phyloP scores from a whole-genome alignment of 1,139 yeast species.

The Debaryomycetaceae sp. region DNA sequence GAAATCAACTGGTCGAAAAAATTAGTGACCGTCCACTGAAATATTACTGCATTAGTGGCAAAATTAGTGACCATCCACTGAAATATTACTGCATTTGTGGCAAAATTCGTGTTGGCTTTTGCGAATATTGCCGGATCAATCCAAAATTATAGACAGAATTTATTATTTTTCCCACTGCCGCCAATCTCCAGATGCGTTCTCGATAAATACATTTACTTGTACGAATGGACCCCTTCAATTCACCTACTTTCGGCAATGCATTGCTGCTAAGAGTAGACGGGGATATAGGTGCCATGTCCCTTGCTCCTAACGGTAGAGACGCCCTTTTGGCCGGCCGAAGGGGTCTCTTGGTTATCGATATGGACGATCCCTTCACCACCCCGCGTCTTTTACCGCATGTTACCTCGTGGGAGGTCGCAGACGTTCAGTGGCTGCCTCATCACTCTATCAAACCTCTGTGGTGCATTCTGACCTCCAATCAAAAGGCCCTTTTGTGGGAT shows the following conservation, averaged over 20 bases:
- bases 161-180: no score
- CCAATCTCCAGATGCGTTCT: no score
- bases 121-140: no score
- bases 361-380: constrained; percentile 90
- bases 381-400: constrained; percentile 89
- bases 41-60: no score
- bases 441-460: constrained; percentile 73
- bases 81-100: no score
- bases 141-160: no score
- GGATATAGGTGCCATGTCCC: constrained; percentile 87
- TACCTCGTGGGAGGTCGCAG: constrained; percentile 98
- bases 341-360: constrained; percentile 81
- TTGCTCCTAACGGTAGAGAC: constrained; percentile 87
- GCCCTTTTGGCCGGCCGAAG: constrained; percentile 85
- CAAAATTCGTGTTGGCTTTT: no score
- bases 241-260: constrained; percentile 64
- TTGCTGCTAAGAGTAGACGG: constrained; percentile 83
- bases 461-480: constrained; percentile 92
- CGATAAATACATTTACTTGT: no score
- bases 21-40: no score
- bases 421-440: constrained; percentile 93
- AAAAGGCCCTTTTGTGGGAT: constrained; percentile 93
- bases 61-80: no score
- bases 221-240: constrained; percentile 12
- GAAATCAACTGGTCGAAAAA: no score